A percentile compares a stretch with the other conserved stretches of the same genome.
These are phyloP conservation scores for Penicillium canariense DNA, from an alignment of 495 filamentous ascomycete genomes.

Conservation along the genomic window DNA sequence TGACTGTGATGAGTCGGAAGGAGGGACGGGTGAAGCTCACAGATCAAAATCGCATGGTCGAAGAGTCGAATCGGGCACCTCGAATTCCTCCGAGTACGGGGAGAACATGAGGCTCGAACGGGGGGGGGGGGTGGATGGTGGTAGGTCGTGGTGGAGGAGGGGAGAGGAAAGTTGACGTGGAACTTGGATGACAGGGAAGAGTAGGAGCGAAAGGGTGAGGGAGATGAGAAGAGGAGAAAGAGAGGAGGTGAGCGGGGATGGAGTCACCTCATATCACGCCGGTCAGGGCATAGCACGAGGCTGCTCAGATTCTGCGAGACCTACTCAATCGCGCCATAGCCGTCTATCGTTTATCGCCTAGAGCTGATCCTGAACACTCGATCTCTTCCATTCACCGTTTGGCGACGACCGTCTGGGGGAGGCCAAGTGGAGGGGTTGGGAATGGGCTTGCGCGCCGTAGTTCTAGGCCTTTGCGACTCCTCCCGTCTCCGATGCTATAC, in stretches of 20 bases:
- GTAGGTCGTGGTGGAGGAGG: slow-evolving; percentile 16
- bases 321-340: too few species aligned
- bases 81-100: slow-evolving; percentile 36
- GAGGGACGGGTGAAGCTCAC: slow-evolving; percentile 19
- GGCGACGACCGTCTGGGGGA: too few species aligned
- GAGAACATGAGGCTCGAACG: slow-evolving; percentile 34
- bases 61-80: slow-evolving; percentile 33
- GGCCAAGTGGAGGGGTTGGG: not conserved
- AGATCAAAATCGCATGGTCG: slow-evolving; percentile 37
- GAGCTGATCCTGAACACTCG: too few species aligned
- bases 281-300: too few species aligned
- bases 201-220: slow-evolving; percentile 12
- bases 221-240: slow-evolving; percentile 16
- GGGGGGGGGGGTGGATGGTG: slow-evolving; percentile 13
- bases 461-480: not conserved
- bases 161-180: slow-evolving; percentile 13
- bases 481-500: not conserved
- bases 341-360: too few species aligned
- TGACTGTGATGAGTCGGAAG: slow-evolving; percentile 13
- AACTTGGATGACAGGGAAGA: slow-evolving; percentile 9
- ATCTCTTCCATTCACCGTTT: too few species aligned
- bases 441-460: too few species aligned
- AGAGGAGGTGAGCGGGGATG: slow-evolving; percentile 24
- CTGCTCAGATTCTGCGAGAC: not conserved
- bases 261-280: slow-evolving; percentile 29